Evolutionary conservation across 805 yeast species (phyloP), one percentile per base, ranked within the genome.

Genomic region (Yarrowia sp.): DNA sequence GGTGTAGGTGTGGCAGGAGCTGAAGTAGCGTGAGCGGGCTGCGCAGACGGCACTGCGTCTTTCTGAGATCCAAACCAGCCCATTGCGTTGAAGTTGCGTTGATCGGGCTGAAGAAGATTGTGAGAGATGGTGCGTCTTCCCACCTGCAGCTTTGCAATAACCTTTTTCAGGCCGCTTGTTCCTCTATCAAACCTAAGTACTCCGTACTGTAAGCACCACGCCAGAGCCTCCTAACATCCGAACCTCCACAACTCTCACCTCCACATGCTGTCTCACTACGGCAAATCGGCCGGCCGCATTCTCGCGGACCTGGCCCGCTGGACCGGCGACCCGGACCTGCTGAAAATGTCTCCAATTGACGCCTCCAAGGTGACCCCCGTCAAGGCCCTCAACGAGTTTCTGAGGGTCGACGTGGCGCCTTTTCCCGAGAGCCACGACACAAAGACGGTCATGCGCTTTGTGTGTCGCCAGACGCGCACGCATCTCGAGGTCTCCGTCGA

Each of bases 231-330:
- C 10, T 27, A 27, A 27, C 29, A 27, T 27, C 10, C 10, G 3
- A 7, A 3, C 29, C 29, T 5, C 29, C 29, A 4, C 29, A 27
- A 27, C 29, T 9, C 29, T 7, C 6, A 27, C 29, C 29, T 21
- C 38, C 9, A 16, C 5, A 51, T 51, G 58, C 18, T 51, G 22
- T 51, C 58, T 1, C 33, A 22, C 14, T 35, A 51, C 42, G 58
- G 58, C 31, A 59, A 68, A 41, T 63, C 71, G 2, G 65, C 66
- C 18, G 62, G 68, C 36, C 62, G 76, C 14, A 61, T 73, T 9
- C 63, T 72, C 9, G 74, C 71, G 44, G 75, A 73, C 65, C 44
- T 73, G 19, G 63, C 66, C 6, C 64, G 73, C 12, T 65, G 42
- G 61, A 59, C 62, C 6, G 65, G 67, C 6, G 68, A 64, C 10